These are phyloP conservation scores for Xylaria bambusicola DNA, from an alignment of 495 filamentous ascomycete genomes.

Conservation along the genomic window DNA sequence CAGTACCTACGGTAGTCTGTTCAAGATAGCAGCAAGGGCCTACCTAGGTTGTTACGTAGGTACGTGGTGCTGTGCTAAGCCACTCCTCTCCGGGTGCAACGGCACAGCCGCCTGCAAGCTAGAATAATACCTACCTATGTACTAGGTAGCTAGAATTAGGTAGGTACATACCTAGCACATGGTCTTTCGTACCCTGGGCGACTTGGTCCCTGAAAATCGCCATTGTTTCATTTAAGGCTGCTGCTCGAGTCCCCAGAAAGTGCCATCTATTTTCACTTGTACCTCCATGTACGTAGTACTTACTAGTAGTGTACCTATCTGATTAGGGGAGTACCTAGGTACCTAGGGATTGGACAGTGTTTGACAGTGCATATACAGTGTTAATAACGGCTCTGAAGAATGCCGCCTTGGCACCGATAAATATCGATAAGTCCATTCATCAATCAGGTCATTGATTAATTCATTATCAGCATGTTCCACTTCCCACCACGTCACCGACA, in stretches of 20 bases:
- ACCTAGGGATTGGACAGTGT: too few species aligned
- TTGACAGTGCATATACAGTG: too few species aligned
- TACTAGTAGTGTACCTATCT: too few species aligned
- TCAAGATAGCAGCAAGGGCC: too few species aligned
- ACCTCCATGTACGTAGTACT: too few species aligned
- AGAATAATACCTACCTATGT: neutral
- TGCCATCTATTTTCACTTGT: slow-evolving; percentile 9
- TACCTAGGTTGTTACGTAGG: neutral
- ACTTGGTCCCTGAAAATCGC: slow-evolving; percentile 8
- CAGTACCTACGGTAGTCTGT: too few species aligned
- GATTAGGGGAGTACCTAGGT: too few species aligned
- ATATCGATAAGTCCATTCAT: neutral
- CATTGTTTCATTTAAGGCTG: neutral
- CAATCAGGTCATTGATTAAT: slow-evolving; percentile 14
- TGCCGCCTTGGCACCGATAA: slow-evolving; percentile 15
- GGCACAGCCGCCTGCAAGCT: slow-evolving; percentile 10
- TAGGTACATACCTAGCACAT: neutral
- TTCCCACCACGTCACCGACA: slow-evolving; percentile 17
- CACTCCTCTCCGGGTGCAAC: slow-evolving; percentile 26
- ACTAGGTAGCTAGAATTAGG: neutral
- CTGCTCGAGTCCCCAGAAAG: neutral
- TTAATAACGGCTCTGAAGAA: neutral
- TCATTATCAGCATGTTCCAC: slow-evolving; percentile 14
- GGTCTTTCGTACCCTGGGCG: too few species aligned
- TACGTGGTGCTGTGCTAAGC: slow-evolving; percentile 8